Evolutionary conservation across 257 asterid species (phyloP), one percentile per base, ranked within the genome.

Genomic region (Cinchona pubescens): DNA sequence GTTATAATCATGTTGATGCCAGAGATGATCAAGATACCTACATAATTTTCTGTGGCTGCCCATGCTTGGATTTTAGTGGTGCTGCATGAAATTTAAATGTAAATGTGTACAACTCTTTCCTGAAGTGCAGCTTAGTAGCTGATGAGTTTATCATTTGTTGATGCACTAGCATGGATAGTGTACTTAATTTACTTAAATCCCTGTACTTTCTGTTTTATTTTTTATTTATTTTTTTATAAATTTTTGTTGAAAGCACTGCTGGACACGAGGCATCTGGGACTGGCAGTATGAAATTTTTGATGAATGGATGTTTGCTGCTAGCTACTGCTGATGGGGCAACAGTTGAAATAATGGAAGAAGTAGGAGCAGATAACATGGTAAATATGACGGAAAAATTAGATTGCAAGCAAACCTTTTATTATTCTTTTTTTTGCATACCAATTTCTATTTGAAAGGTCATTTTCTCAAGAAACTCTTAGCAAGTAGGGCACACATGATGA

Each of bases 241-340:
- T 61, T 74, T 53, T 53, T 53, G 82, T n/a, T n/a, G n/a, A n/a
- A 84, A 86, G 90, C 74, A 83, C 90, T 38, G 88, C 88, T 48
- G 90, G 90, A 76, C 90, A 83, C n/a, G 90, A 86, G 83, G 90
- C 87, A 69, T 86, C 88, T 48, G 90, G 88, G 78, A 86, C 87
- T 48, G 85, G 90, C 61, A 83, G 88, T 70, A 83, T 86, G 87
- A 86, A 86, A 69, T 86, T 86, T 83, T 81, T 86, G 80, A 83
- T 86, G 87, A 86, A 86, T 72, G 90, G 90, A 45, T 83, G 86
- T 77, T 73, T 86, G 74, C 80, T 86, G 78, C 83, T 83, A 76
- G 90, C 88, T 74, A 83, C 90, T 45, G 87, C 86, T 34, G 86
- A 86, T 81, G 90, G 88, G 69, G 80, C 88, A 69, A 82, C 87